Percentiles rank a stretch among this genome's conserved stretches.
phyloP scores from a whole-genome alignment of 2,329 filamentous ascomycete genomes.

The Elsinoe ampelina region DNA sequence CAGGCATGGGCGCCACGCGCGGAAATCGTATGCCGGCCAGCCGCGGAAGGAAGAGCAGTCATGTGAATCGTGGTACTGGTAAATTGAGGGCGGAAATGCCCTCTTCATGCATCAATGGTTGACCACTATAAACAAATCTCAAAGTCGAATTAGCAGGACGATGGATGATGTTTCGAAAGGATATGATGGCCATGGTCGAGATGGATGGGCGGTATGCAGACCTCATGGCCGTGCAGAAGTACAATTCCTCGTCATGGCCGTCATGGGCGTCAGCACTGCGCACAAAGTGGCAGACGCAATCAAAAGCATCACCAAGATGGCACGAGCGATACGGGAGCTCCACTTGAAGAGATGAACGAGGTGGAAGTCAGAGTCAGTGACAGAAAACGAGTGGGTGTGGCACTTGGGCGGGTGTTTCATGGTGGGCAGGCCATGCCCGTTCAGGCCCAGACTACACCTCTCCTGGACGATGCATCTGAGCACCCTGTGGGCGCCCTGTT shows the following conservation, averaged over 20 bases:
- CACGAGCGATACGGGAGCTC: neutral
- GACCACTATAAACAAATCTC: constrained; percentile 6
- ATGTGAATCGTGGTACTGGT: neutral
- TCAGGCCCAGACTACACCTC: constrained; percentile 6
- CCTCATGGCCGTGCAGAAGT: neutral
- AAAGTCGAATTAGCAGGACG: neutral
- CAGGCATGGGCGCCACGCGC: too few species aligned
- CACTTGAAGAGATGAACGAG: neutral
- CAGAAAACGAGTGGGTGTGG: constrained; percentile 3
- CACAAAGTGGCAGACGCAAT: neutral
- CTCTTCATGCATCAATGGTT: neutral
- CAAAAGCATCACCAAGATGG: neutral
- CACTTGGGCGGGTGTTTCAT: constrained; percentile 6
- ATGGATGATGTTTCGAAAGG: neutral
- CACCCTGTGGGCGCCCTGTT: neutral
- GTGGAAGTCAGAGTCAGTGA: constrained; percentile 4
- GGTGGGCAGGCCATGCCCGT: neutral
- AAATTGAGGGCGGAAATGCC: neutral
- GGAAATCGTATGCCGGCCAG: neutral
- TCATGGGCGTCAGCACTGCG: constrained; percentile 8
- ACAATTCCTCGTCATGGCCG: neutral
- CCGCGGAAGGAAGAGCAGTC: neutral
- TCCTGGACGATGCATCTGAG: constrained; percentile 7
- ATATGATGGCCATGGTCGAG: neutral
- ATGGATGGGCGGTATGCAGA: neutral